Base-by-base conservation (phyloP, 1,139 yeast species). In the Saccharomycopsis crataegensis region DNA sequence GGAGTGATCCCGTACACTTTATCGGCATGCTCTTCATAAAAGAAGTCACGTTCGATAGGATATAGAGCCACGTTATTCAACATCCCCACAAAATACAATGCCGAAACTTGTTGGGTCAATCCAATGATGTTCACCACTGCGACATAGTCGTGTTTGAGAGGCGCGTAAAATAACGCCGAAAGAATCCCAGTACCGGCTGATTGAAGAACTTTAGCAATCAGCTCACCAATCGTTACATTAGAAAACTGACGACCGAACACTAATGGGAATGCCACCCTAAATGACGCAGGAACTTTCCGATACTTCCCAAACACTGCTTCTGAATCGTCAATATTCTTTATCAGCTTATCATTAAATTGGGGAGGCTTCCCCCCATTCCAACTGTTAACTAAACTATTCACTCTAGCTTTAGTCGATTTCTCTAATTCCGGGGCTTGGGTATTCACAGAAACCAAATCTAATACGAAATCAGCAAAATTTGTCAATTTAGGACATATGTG, bases 21-120 rank as follows among this genome's bases (percentile, higher is more conserved):
- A 65, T 88, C 96, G 57, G 78, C 77, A 61, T 79, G 83, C 62
- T 89, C 96, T 57, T 86, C 86, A 63, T 86, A 87, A 65, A 88
- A 88, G 50, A 84, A 79, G 59, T 83, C 77, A 59, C 91, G 72
- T 62, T 88, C 95, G 14, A 72, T 65, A 2, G 96, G 95, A 64
- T 83, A 89, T 9, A 85, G 74, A 1, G 93, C 78, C 62, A 87
- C 71, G 62, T 87, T 88, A 62, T 85, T 86, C 49, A 88, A 73
- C 75, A 88, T 80, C 1, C 96, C 96, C 51, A 83, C 82, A 65
- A 82, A 89, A 63, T 85, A 88, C 50, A 88, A 67, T 33, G 89
- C 81, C 28, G 85, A 73, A 3, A 83, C 77, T 63, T 86, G 89
- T 66, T 88, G 96, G 7, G 84, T 76, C 50, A 87, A 69, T 3